A percentile compares a stretch with the other conserved stretches of the same genome.
These are phyloP conservation scores for Cyberlindnera americana DNA, from an alignment of 805 yeast species.

Conservation along the genomic window DNA sequence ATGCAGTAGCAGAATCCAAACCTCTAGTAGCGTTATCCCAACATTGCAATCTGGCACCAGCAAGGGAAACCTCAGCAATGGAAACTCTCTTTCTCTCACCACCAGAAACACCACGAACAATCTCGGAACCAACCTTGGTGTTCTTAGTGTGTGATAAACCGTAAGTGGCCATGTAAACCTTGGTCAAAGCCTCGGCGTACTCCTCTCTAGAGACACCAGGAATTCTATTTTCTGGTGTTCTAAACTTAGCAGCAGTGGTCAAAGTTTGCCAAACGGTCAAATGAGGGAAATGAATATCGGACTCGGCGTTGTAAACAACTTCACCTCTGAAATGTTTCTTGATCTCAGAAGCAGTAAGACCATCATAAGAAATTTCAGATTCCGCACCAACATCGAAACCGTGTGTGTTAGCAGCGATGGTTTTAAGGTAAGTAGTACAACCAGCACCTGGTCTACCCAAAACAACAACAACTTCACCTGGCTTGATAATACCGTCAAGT, in stretches of 20 bases:
- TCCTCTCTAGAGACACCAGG: slow-evolving; percentile 46
- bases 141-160: slow-evolving; percentile 52
- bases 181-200: slow-evolving; percentile 46
- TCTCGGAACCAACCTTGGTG: slow-evolving; percentile 65
- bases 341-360: slow-evolving; percentile 44
- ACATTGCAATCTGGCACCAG: slow-evolving; percentile 47
- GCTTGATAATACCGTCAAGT: slow-evolving; percentile 53
- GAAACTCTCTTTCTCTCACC: slow-evolving; percentile 76
- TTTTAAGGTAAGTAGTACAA: slow-evolving; percentile 57
- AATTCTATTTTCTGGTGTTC: slow-evolving; percentile 56
- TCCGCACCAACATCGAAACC: slow-evolving; percentile 48
- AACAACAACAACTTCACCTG: slow-evolving; percentile 70
- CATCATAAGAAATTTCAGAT: slow-evolving; percentile 47
- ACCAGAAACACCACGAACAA: slow-evolving; percentile 69
- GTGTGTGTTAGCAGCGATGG: slow-evolving; percentile 52
- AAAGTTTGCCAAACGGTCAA: slow-evolving; percentile 60
- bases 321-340: slow-evolving; percentile 53
- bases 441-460: slow-evolving; percentile 81
- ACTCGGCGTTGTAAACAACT: slow-evolving; percentile 60
- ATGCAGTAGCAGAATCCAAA: slow-evolving; percentile 59
- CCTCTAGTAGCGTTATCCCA: slow-evolving; percentile 68
- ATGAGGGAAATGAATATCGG: slow-evolving; percentile 62
- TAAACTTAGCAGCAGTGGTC: slow-evolving; percentile 48
- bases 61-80: slow-evolving; percentile 57
- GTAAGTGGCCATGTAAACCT: slow-evolving; percentile 50